Percentiles rank a stretch among this genome's conserved stretches.
phyloP scores from a whole-genome alignment of 1,139 yeast genomes.

The Suzukiozyma palmioleophila region DNA sequence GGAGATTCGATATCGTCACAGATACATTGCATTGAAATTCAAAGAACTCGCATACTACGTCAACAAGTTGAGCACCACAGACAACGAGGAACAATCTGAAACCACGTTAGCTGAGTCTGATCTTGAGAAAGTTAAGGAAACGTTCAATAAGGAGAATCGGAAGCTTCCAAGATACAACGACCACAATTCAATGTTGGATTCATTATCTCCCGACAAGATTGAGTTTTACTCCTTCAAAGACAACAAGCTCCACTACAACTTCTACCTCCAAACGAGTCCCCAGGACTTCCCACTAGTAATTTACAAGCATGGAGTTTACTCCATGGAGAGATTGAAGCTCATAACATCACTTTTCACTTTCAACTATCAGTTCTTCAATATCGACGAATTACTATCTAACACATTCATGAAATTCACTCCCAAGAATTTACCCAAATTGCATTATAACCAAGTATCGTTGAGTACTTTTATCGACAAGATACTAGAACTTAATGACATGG shows the following conservation, averaged over 20 bases:
- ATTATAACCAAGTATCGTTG: neutral
- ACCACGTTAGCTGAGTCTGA: neutral
- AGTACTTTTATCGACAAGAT: neutral
- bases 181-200: neutral
- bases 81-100: neutral
- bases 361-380: constrained; percentile 3
- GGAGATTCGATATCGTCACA: constrained; percentile 5
- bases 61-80: neutral
- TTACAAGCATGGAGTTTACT: constrained; percentile 12
- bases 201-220: neutral
- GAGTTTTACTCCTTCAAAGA: neutral
- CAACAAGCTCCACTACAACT: neutral
- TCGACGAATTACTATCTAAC: constrained; percentile 4
- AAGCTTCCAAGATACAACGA: neutral
- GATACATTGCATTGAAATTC: constrained; percentile 9
- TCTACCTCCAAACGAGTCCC: neutral
- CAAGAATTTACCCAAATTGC: neutral
- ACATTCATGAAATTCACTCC: constrained; percentile 2
- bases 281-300: constrained; percentile 1
- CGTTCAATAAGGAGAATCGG: neutral
- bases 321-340: constrained; percentile 11
- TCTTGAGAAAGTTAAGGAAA: neutral
- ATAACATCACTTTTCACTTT: constrained; percentile 9
- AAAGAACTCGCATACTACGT: constrained; percentile 6
- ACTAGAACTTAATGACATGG: neutral